Conservation (phyloP, 2,329 filamentous ascomycete species). For the Hyphodiscus sp. region DNA sequence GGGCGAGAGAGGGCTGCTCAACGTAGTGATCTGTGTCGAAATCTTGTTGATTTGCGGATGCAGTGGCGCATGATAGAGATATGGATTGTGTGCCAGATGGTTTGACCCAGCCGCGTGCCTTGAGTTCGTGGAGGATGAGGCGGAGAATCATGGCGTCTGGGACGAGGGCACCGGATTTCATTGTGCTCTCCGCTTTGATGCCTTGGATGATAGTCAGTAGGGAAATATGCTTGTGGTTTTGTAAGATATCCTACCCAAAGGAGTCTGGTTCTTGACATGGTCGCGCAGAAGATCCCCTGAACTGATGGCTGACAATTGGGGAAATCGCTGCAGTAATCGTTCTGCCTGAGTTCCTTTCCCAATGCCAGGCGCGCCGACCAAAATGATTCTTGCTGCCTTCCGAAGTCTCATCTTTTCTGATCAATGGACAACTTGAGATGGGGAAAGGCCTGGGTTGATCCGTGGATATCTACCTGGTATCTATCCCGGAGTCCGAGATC, state of each 20-base stretch:
- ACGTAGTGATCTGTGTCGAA: conserved; percentile 26
- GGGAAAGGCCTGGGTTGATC: background rate
- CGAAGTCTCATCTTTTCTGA: conserved; percentile 52
- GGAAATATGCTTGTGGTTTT: background rate
- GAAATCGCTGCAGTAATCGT: conserved; percentile 77
- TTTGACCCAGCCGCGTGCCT: conserved; percentile 75
- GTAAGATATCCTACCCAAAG: conserved; percentile 57
- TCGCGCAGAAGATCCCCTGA: conserved; percentile 87
- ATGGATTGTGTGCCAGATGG: conserved; percentile 34
- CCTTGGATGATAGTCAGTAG: conserved; percentile 43
- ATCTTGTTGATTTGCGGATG: conserved; percentile 32
- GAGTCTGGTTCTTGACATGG: conserved; percentile 85
- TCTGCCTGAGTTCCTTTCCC: conserved; percentile 96
- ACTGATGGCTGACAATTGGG: conserved; percentile 84
- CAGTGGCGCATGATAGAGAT: conserved; percentile 21
- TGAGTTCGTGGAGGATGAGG: conserved; percentile 85
- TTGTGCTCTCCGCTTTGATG: conserved; percentile 82
- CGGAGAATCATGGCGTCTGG: conserved; percentile 87
- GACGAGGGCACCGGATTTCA: conserved; percentile 85
- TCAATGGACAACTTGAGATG: background rate
- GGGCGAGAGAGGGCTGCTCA: conserved; percentile 28
- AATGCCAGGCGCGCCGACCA: conserved; percentile 84
- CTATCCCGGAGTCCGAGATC: background rate
- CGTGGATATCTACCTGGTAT: background rate
- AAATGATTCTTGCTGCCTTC: conserved; percentile 83